Conservation (phyloP, 805 yeast genomes). For the Debaryomyces castellii region DNA sequence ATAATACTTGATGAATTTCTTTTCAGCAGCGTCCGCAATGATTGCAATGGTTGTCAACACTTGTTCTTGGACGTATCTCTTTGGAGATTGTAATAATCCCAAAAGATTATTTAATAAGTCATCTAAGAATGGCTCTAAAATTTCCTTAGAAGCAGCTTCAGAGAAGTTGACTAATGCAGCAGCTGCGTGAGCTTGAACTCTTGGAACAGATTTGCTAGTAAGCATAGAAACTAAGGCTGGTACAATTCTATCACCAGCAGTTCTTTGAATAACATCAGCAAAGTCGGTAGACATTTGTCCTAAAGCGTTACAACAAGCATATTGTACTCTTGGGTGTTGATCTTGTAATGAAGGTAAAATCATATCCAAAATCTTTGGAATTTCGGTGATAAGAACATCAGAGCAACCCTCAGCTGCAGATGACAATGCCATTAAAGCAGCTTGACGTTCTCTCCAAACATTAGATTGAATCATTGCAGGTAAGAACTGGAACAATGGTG, state of each 20-base stretch:
- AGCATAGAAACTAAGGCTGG: conserved; percentile 88
- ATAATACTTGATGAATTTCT: conserved; percentile 84
- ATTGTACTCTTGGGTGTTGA: conserved; percentile 91
- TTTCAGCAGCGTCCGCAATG: conserved; percentile 94
- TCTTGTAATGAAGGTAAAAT: conserved; percentile 83
- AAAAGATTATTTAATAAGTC: conserved; percentile 71
- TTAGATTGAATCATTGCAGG: conserved; percentile 77
- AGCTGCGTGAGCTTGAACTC: conserved; percentile 98
- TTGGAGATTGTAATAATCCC: conserved; percentile 76
- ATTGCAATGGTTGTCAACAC: conserved; percentile 95
- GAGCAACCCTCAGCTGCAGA: conserved; percentile 97
- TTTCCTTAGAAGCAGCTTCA: conserved; percentile 85
- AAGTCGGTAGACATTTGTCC: conserved; percentile 98
- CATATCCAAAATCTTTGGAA: conserved; percentile 78
- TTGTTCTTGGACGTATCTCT: conserved; percentile 94
- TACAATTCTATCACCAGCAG: conserved; percentile 72
- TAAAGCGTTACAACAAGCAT: conserved; percentile 93
- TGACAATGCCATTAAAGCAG: conserved; percentile 94
- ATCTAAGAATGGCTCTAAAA: conserved; percentile 91
- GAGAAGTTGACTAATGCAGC: conserved; percentile 96
- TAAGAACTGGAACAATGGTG: conserved; percentile 80
- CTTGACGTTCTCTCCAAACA: conserved; percentile 94
- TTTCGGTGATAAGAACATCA: conserved; percentile 79
- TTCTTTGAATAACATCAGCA: conserved; percentile 82
- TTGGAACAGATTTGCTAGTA: conserved; percentile 68